Conservation (phyloP, 2,329 filamentous ascomycete genomes). For the Pseudogymnoascus sp. region DNA sequence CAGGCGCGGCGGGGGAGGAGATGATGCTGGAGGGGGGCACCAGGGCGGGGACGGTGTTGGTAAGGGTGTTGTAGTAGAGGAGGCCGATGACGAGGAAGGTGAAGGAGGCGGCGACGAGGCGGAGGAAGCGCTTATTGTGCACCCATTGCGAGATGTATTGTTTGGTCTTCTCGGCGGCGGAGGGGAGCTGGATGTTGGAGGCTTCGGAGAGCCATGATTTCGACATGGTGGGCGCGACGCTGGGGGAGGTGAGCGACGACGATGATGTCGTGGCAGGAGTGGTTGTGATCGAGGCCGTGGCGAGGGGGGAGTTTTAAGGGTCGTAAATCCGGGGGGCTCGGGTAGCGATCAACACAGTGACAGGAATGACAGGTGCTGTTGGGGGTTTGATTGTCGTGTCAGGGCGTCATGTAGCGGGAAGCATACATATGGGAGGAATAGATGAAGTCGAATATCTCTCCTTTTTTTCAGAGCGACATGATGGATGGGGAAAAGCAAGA, state of each 20-base stretch:
- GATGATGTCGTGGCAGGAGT: too few relatives aligned
- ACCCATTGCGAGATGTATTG: constrained; percentile 1
- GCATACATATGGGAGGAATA: neutral
- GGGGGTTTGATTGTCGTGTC: neutral
- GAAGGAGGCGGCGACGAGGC: neutral
- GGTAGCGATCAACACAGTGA: neutral
- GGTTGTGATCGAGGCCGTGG: neutral
- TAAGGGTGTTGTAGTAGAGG: neutral
- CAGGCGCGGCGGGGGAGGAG: neutral
- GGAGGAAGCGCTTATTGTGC: neutral
- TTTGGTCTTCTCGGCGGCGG: neutral
- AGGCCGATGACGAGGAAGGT: constrained; percentile 1
- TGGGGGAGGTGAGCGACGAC: too few relatives aligned
- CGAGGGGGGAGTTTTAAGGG: neutral
- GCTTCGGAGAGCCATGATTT: neutral
- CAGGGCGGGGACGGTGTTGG: neutral
- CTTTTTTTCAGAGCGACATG: neutral
- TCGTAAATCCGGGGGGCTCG: neutral
- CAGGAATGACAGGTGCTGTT: neutral
- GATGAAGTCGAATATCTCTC: neutral
- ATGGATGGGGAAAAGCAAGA: neutral
- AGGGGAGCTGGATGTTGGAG: neutral
- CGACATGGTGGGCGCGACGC: neutral
- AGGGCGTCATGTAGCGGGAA: neutral
- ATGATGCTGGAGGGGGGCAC: neutral